phyloP scores from a whole-genome alignment of 2,329 filamentous ascomycete genomes.

The Verticillium dahliae region DNA sequence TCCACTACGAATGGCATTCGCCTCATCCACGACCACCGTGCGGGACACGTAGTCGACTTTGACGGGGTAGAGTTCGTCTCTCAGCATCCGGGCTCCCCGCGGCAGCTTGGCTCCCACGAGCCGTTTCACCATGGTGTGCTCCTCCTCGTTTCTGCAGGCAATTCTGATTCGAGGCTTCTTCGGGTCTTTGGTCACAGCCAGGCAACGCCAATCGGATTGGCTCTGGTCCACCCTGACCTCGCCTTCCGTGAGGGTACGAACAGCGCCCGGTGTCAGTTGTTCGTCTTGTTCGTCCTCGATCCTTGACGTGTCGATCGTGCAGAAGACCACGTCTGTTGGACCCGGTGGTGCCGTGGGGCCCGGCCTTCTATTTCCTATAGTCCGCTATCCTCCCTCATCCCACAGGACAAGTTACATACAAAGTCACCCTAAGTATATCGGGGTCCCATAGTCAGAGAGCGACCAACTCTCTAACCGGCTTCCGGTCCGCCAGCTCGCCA shows the following conservation, averaged over 20 bases:
- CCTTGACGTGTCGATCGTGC: not conserved
- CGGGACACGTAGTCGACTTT: constrained; percentile 17
- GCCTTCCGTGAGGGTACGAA: not conserved
- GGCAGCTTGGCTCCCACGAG: constrained; percentile 8
- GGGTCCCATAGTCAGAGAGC: not conserved
- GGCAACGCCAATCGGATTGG: not conserved
- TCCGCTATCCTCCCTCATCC: not conserved
- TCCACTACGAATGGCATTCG: constrained; percentile 7
- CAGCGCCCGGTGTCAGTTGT: not conserved
- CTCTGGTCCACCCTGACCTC: not conserved
- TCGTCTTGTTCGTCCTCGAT: not conserved
- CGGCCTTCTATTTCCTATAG: not conserved
- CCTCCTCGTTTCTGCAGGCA: constrained; percentile 1
- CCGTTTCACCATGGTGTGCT: constrained; percentile 6
- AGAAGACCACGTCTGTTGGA: not conserved
- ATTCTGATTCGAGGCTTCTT: constrained; percentile 1
- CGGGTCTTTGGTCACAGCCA: not conserved
- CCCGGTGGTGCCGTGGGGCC: not conserved
- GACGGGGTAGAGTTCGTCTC: constrained; percentile 16
- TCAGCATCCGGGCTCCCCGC: constrained; percentile 11
- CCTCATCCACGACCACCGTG: constrained; percentile 14
- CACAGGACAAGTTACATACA: not conserved
- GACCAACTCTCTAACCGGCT: not conserved
- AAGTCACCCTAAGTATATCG: not conserved
- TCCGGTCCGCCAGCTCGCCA: not conserved